Percentiles rank a stretch among this genome's conserved stretches.
Conservation (phyloP, 2,329 filamentous ascomycete genomes). For the Fusarium sp. region DNA sequence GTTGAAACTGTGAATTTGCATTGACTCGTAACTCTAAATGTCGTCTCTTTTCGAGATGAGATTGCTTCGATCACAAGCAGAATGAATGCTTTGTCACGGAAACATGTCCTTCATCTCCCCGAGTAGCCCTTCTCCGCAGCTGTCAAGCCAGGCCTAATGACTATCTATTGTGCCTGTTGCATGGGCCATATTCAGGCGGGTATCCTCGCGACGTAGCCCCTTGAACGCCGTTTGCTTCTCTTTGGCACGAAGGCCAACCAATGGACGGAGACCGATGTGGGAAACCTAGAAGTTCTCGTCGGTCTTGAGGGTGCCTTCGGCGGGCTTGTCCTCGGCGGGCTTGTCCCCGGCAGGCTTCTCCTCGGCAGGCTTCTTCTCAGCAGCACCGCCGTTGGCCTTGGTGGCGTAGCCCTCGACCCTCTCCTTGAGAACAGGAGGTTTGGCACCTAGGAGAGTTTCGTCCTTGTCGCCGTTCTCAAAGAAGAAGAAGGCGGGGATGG, state of each 20-base stretch:
- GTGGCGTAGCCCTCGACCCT: slow-evolving; percentile 43
- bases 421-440: slow-evolving; percentile 53
- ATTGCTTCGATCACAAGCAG: too few species aligned
- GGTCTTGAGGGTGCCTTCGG: slow-evolving; percentile 34
- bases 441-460: slow-evolving; percentile 61
- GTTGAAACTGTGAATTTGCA: neutral
- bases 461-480: slow-evolving; percentile 68
- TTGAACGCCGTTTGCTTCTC: slow-evolving; percentile 19
- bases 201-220: slow-evolving; percentile 40
- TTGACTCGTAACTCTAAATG: slow-evolving; percentile 13
- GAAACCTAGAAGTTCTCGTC: slow-evolving; percentile 40
- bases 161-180: slow-evolving; percentile 19
- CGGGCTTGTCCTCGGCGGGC: slow-evolving; percentile 20
- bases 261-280: neutral
- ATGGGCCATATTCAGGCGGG: slow-evolving; percentile 30
- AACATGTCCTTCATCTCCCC: too few species aligned
- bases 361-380: slow-evolving; percentile 30
- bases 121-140: neutral
- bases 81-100: neutral
- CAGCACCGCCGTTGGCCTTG: slow-evolving; percentile 47
- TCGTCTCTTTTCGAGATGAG: slow-evolving; percentile 1
- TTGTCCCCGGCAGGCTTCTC: slow-evolving; percentile 27
- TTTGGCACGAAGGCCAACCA: slow-evolving; percentile 1
- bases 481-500: slow-evolving; percentile 74
- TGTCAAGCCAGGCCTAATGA: slow-evolving; percentile 10